Evolutionary conservation across 2,329 filamentous ascomycete genomes (phyloP), one percentile per base, ranked within the genome.

Genomic region (Talaromyces sp.): DNA sequence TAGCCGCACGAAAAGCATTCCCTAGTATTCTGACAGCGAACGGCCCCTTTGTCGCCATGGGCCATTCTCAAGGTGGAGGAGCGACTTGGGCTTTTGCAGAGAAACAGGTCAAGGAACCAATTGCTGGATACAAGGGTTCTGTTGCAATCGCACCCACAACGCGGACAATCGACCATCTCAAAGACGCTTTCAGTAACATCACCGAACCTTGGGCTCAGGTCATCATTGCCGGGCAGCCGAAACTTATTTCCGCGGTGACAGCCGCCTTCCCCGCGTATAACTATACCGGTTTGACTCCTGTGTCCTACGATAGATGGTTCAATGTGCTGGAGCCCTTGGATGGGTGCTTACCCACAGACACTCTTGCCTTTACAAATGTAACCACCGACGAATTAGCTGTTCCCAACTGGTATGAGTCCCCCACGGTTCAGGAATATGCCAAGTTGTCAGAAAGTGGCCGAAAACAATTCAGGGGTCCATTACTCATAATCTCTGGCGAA

Each of bases 1-100:
- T 73, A 17, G 82, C 83, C 0, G 81, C 81, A 0, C 74, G 73
- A 15, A 67, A 67, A 13, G 79, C 80, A 0, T 85, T 83, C 64
- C 72, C 78, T 0, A 69, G 70, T 1, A 67, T 71, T 1, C 69
- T 80, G 1, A 73, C 69, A 1, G 54, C 69, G 1, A 68, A 77
- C 0, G 50, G 61, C 4, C 50, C 61, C 37, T 85, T 83, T 63
- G 79, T 83, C 17, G 73, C 77, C 27, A 75, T 82, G 68, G 81
- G 82, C 8, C 80, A 83, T 66, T 81, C 77, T 11, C 80, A 85
- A 70, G 83, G 82, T 25, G 82, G 81, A 8, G 76, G 74, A 1
- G 77, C 75, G 0, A 78, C 79, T 0, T 85, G 82, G 82, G 71
- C 50, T 43, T 63, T 63, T 1, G 61, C 50, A n/a, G 50, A 63